Conservation (phyloP, 768 basidiomycete genomes). For the Leccinellum albellum region DNA sequence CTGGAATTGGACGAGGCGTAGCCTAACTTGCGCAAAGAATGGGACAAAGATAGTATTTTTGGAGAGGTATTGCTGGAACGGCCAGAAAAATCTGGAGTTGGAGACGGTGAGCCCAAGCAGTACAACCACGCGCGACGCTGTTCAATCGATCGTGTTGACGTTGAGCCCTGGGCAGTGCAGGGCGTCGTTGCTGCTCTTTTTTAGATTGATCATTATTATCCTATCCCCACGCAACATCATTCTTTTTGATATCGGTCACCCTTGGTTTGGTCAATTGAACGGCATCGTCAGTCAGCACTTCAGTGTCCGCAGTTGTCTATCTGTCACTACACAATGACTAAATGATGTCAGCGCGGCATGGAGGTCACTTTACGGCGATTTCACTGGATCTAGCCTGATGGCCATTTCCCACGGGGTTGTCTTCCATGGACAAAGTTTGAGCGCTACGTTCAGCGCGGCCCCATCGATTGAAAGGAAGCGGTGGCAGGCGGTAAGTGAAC, state of each 20-base stretch:
- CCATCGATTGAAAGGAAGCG: neutral
- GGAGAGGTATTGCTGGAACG: constrained; percentile 18
- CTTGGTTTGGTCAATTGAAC: neutral
- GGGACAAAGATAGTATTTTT: constrained; percentile 22
- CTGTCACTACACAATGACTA: neutral
- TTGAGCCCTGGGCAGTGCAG: neutral
- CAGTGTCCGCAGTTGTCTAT: neutral
- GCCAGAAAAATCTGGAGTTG: neutral
- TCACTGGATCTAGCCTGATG: neutral
- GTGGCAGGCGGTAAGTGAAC: neutral
- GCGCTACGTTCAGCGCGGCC: neutral
- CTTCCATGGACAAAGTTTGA: neutral
- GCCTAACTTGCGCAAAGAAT: neutral
- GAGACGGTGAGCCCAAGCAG: neutral
- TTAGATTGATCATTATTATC: neutral
- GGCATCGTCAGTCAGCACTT: neutral
- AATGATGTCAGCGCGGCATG: neutral
- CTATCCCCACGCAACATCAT: neutral
- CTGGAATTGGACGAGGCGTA: constrained; percentile 15
- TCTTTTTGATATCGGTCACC: neutral
- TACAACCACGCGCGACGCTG: neutral
- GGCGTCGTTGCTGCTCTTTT: neutral
- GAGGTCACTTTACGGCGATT: neutral
- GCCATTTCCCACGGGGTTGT: neutral
- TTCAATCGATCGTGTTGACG: neutral